These are phyloP conservation scores for Trametes sp. DNA, from an alignment of 1,284 basidiomycete genomes.

Conservation along the genomic window DNA sequence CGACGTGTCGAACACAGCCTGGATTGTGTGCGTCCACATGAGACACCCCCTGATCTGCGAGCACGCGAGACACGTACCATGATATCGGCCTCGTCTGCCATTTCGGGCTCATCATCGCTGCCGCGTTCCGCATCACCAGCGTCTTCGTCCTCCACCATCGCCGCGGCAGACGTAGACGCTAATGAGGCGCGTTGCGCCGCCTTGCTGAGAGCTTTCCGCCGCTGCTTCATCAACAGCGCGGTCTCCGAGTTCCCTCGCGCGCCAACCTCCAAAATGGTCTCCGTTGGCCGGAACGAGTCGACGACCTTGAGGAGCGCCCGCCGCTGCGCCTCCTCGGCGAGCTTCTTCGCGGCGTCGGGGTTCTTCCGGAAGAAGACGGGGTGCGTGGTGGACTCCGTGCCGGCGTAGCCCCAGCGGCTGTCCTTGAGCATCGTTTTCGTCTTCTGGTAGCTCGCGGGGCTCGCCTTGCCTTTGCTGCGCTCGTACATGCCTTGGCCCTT, in stretches of 20 bases:
- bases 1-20: slow-evolving; percentile 81
- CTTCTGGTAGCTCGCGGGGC: slow-evolving; percentile 84
- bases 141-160: slow-evolving; percentile 45
- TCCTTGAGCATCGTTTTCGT: slow-evolving; percentile 89
- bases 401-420: slow-evolving; percentile 71
- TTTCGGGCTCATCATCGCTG: slow-evolving; percentile 54
- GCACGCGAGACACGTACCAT: slow-evolving; percentile 54
- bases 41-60: not conserved
- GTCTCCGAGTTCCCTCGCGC: slow-evolving; percentile 70
- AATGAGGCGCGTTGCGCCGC: slow-evolving; percentile 58
- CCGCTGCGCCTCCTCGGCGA: slow-evolving; percentile 59
- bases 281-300: slow-evolving; percentile 84
- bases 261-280: slow-evolving; percentile 95
- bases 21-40: slow-evolving; percentile 5
- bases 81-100: slow-evolving; percentile 83
- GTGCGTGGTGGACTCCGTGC: slow-evolving; percentile 74
- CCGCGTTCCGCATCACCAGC: slow-evolving; percentile 48
- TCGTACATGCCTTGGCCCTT: slow-evolving; percentile 96
- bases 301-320: slow-evolving; percentile 79
- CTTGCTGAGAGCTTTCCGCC: slow-evolving; percentile 81
- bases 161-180: slow-evolving; percentile 44
- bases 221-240: slow-evolving; percentile 86
- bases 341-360: slow-evolving; percentile 34
- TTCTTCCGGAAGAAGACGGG: slow-evolving; percentile 61
- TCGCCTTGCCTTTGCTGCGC: slow-evolving; percentile 91